Evolutionary conservation across 768 basidiomycete species (phyloP).

Genomic region (Pholiota conissans): DNA sequence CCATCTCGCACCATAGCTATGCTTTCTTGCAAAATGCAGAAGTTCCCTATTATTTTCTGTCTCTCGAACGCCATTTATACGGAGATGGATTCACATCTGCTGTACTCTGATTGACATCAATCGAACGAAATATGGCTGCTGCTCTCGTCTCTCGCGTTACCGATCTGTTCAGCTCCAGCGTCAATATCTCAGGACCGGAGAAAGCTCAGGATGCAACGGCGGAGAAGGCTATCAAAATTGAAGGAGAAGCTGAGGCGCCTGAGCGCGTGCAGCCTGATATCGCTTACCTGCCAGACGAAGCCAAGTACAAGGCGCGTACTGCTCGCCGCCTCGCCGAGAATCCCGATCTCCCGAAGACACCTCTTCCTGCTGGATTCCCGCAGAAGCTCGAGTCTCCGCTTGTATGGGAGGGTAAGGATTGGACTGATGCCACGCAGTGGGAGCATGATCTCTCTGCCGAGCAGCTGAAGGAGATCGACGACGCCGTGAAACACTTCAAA

Average conservation of each 20-base stretch:
- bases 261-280: constrained; percentile 33
- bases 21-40: constrained; percentile 2
- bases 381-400: constrained; percentile 34
- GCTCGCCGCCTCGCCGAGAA: constrained; percentile 35
- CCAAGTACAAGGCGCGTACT: constrained; percentile 38
- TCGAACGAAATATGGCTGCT: not conserved
- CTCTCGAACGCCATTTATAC: not conserved
- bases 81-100: not conserved
- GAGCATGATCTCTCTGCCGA: constrained; percentile 32
- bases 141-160: constrained; percentile 4
- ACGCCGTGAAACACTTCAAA: constrained; percentile 34
- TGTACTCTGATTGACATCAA: not conserved
- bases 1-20: constrained; percentile 10
- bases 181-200: not conserved
- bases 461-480: constrained; percentile 38
- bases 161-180: not conserved
- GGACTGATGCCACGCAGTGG: constrained; percentile 38
- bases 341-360: constrained; percentile 27
- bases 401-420: constrained; percentile 45
- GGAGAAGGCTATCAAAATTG: not conserved
- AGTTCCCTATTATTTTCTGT: not conserved
- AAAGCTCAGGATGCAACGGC: not conserved
- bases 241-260: not conserved
- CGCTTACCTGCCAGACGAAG: constrained; percentile 36
- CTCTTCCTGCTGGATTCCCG: constrained; percentile 39